Evolutionary conservation across 805 yeast species (phyloP).

Genomic region (Kuraishia borneana): DNA sequence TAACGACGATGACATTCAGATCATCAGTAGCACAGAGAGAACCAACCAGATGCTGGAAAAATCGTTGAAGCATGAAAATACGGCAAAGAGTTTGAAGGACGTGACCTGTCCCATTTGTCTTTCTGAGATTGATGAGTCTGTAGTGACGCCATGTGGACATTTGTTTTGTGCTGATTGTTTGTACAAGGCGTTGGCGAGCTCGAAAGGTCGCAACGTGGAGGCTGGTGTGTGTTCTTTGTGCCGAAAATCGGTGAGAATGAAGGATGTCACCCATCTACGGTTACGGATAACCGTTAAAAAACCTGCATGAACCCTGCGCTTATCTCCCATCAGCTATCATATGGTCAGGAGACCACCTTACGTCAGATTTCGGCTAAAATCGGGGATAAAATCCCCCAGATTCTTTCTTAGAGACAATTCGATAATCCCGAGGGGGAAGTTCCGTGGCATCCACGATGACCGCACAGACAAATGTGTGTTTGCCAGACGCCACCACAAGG

Average conservation of each 20-base stretch:
- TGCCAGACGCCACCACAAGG: too few relatives aligned
- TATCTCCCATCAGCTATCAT: too few relatives aligned
- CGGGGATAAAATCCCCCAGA: too few relatives aligned
- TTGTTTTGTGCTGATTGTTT: constrained; percentile 42
- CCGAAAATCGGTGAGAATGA: constrained; percentile 16
- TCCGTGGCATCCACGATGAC: too few relatives aligned
- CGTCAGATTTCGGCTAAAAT: too few relatives aligned
- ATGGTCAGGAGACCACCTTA: too few relatives aligned
- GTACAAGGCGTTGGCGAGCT: constrained; percentile 36
- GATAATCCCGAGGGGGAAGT: too few relatives aligned
- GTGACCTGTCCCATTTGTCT: constrained; percentile 45
- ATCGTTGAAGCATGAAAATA: constrained; percentile 7
- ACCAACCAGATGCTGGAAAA: constrained; percentile 21
- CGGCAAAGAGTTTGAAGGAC: constrained; percentile 18
- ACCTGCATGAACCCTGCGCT: too few relatives aligned
- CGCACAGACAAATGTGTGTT: too few relatives aligned
- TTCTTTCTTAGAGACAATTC: too few relatives aligned
- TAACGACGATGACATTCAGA: constrained; percentile 17
- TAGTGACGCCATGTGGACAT: constrained; percentile 48
- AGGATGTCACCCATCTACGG: constrained; percentile 19
- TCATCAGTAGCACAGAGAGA: constrained; percentile 18
- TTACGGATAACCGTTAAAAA: constrained; percentile 7
- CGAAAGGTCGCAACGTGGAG: constrained; percentile 15
- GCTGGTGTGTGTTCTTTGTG: constrained; percentile 22
- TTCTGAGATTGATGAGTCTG: constrained; percentile 36